Evolutionary conservation across 2,329 filamentous ascomycete species (phyloP), one percentile per base, ranked within the genome.

Genomic region (Colletotrichum sp.): DNA sequence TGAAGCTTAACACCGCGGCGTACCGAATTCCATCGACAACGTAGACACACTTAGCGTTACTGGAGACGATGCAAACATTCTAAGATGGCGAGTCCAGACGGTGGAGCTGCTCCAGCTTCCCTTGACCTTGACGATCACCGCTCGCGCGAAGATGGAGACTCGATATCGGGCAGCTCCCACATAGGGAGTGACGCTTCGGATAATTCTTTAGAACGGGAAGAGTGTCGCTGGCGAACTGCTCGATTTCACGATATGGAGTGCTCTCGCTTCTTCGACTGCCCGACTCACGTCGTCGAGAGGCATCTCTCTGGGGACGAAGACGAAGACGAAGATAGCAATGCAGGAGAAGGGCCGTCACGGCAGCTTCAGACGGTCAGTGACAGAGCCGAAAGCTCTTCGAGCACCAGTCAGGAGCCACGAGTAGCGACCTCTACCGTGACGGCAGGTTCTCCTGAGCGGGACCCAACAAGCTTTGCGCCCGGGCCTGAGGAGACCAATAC

Each of bases 201-300:
- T 49, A 39, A 30, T 59, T 57, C 77, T 39, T 75, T 76, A 57
- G 75, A 76, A 57, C 78, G 66, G 12, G 71, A 77, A 6, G 68
- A 78, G 30, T 89, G 87, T 74, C 83, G 79, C 44, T 88, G 86
- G 83, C 84, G 83, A 66, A 87, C 83, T 12, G 27, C 80, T 22
- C 81, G 82, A 16, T 87, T 83, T 61, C 79, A 87, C 77, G 84
- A 87, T 67, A 83, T 85, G 65, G 88, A 89, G 80, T 89, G 88
- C 79, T 84, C 84, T 13, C 85, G 84, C 63, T 90, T 84, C 80
- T 85, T 88, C 72, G 89, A 90, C 81, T 89, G 88, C 59, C 88
- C 88, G 36, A 85, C 87, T 6, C 88, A 90, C 72, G 77, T 82
- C 22, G 78, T 88, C 62, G 85, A 86, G 79, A 84, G 88, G 68